Percentiles rank a stretch among this genome's conserved stretches.
These are phyloP conservation scores for Auricularia cornea DNA, from an alignment of 768 basidiomycete genomes.

Conservation along the genomic window DNA sequence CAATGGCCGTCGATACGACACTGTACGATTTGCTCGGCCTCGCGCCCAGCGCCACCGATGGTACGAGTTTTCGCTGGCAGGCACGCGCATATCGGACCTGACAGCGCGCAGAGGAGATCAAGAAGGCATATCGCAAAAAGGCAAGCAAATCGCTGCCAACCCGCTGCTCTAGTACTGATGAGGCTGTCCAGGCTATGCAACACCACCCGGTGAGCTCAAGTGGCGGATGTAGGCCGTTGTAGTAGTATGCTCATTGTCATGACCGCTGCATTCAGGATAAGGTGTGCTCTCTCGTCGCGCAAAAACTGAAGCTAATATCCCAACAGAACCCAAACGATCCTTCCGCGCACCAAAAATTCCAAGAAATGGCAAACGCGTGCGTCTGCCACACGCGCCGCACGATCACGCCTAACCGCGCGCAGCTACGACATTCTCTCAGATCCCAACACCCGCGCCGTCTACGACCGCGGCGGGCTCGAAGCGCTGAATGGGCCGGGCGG, in stretches of 20 bases:
- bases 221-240: too few relatives aligned
- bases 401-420: not conserved
- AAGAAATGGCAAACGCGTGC: slow-evolving; percentile 83
- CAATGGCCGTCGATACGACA: slow-evolving; percentile 26
- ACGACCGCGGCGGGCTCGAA: slow-evolving; percentile 68
- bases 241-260: slow-evolving; percentile 3
- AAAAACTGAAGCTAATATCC: slow-evolving; percentile 1
- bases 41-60: slow-evolving; percentile 57
- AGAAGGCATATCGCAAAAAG: slow-evolving; percentile 91
- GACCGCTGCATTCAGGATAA: slow-evolving; percentile 52
- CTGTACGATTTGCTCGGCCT: slow-evolving; percentile 85
- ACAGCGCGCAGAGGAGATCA: slow-evolving; percentile 61
- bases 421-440: slow-evolving; percentile 83
- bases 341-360: slow-evolving; percentile 72
- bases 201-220: slow-evolving; percentile 69
- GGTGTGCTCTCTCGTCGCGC: slow-evolving; percentile 27
- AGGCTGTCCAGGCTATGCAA: slow-evolving; percentile 58
- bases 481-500: slow-evolving; percentile 45
- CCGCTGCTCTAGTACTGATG: slow-evolving; percentile 12
- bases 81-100: slow-evolving; percentile 11
- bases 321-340: slow-evolving; percentile 82
- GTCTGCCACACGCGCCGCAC: slow-evolving; percentile 17
- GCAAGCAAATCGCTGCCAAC: slow-evolving; percentile 31
- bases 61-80: slow-evolving; percentile 28
- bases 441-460: slow-evolving; percentile 54